These are phyloP conservation scores for Tolypocladium album DNA, from an alignment of 2,329 filamentous ascomycete species.

Conservation along the genomic window DNA sequence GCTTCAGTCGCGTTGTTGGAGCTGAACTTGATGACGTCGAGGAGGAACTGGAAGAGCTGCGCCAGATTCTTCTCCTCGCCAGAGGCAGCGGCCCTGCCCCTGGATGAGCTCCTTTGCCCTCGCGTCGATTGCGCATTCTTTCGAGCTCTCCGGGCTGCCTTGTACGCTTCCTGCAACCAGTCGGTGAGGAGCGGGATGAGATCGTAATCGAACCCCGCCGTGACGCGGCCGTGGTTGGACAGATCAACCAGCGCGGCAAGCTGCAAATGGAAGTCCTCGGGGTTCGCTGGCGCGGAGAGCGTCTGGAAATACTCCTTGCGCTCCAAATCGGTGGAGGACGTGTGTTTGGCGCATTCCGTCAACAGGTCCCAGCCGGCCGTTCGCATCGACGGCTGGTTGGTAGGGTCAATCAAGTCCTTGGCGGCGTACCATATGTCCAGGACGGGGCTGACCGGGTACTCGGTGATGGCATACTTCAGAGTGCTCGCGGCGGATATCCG, in stretches of 20 bases:
- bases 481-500: constrained; percentile 46
- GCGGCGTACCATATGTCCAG: constrained; percentile 56
- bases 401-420: constrained; percentile 51
- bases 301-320: constrained; percentile 56
- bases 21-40: constrained; percentile 65
- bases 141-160: constrained; percentile 38
- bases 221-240: constrained; percentile 48
- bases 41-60: constrained; percentile 53
- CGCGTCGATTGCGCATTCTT: constrained; percentile 28
- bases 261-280: constrained; percentile 56
- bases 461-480: constrained; percentile 44
- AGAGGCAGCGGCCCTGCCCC: constrained; percentile 22
- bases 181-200: constrained; percentile 49
- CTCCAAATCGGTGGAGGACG: constrained; percentile 53
- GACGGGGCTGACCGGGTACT: constrained; percentile 48
- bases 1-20: constrained; percentile 56
- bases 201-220: constrained; percentile 58
- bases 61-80: constrained; percentile 52
- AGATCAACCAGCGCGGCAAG: constrained; percentile 52
- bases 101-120: constrained; percentile 25
- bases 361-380: constrained; percentile 55
- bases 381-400: constrained; percentile 42
- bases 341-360: constrained; percentile 53
- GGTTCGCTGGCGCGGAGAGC: constrained; percentile 41
- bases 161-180: constrained; percentile 49